These are phyloP conservation scores for Viola odorata DNA, from an alignment of 345 rosid genomes.

Conservation along the genomic window DNA sequence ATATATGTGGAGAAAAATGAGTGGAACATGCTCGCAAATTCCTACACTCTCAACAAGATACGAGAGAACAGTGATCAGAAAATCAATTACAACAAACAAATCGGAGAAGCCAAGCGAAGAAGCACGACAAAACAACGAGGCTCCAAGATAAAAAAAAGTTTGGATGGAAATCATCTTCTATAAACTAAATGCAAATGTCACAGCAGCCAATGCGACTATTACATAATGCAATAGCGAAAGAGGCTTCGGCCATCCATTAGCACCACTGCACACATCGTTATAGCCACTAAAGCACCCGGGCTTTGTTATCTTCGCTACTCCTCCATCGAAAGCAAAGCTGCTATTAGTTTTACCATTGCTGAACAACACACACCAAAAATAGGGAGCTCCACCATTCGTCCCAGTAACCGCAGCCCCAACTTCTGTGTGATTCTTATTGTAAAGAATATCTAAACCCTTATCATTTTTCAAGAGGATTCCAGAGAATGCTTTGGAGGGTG, in stretches of 20 bases:
- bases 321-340: constrained; percentile 50
- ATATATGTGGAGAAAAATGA: too few species aligned
- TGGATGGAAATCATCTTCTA: constrained; percentile 14
- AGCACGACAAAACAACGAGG: constrained; percentile 3
- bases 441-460: constrained; percentile 49
- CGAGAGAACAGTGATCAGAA: constrained; percentile 1
- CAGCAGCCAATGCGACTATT: constrained; percentile 22
- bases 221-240: constrained; percentile 20
- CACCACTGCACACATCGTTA: constrained; percentile 51
- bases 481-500: constrained; percentile 54
- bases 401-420: constrained; percentile 60
- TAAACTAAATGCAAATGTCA: constrained; percentile 25
- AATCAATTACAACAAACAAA: constrained; percentile 12
- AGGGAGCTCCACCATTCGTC: constrained; percentile 57
- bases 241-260: constrained; percentile 20
- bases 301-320: constrained; percentile 44
- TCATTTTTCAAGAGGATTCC: constrained; percentile 40
- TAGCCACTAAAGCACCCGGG: constrained; percentile 78
- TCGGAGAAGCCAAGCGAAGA: not conserved
- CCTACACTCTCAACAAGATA: not conserved
- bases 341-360: constrained; percentile 53
- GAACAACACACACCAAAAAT: constrained; percentile 74
- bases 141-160: constrained; percentile 9
- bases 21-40: too few species aligned
- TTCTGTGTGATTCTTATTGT: constrained; percentile 61